Evolutionary conservation across 768 basidiomycete species (phyloP).

Genomic region (Pleurotus tuoliensis): DNA sequence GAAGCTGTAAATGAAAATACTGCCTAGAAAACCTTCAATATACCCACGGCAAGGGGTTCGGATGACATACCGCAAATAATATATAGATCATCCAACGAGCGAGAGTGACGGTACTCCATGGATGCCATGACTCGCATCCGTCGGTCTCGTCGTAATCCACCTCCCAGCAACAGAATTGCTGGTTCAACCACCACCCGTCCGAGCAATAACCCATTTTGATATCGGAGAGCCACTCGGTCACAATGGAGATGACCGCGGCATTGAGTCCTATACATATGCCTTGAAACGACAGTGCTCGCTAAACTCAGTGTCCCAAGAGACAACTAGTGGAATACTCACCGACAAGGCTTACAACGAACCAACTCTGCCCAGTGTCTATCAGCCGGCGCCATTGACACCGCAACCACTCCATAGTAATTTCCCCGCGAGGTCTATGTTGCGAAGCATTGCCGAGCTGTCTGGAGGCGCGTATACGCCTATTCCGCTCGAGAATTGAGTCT

Average conservation of each 20-base stretch:
- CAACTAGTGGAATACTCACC: constrained; percentile 48
- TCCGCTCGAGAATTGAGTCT: constrained; percentile 87
- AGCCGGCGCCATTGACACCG: constrained; percentile 59
- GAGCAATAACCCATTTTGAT: constrained; percentile 97
- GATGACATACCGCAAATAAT: constrained; percentile 70
- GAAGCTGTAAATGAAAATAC: constrained; percentile 83
- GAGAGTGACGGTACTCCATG: constrained; percentile 73
- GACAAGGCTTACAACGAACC: constrained; percentile 88
- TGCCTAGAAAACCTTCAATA: constrained; percentile 42
- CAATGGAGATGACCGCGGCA: constrained; percentile 92
- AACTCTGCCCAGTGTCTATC: constrained; percentile 76
- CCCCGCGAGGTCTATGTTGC: constrained; percentile 43
- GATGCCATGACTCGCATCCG: constrained; percentile 89
- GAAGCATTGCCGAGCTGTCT: constrained; percentile 36
- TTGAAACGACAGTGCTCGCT: constrained; percentile 22
- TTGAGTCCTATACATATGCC: constrained; percentile 90
- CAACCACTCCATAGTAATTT: constrained; percentile 51
- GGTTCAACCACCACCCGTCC: constrained; percentile 98
- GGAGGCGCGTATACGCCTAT: constrained; percentile 66
- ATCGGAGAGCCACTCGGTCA: constrained; percentile 96
- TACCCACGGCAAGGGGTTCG: background rate
- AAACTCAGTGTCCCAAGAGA: background rate
- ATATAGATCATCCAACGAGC: constrained; percentile 87
- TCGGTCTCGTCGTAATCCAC: constrained; percentile 74
- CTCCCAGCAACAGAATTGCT: constrained; percentile 98